Evolutionary conservation across 2,329 filamentous ascomycete species (phyloP), one percentile per base, ranked within the genome.

Genomic region (Xylaria sp.): DNA sequence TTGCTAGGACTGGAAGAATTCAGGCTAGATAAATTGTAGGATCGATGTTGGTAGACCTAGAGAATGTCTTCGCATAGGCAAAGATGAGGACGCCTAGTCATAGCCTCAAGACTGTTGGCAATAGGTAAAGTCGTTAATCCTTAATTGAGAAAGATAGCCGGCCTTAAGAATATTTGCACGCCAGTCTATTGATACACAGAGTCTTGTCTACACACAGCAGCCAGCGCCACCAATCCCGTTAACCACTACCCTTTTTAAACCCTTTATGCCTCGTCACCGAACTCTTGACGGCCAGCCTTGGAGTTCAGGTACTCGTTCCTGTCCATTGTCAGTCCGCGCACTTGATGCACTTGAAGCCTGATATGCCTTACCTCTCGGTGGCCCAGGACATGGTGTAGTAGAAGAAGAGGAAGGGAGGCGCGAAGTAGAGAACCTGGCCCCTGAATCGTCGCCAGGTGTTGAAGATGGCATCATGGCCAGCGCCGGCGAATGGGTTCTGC

Each of bases 371-470:
- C 94, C 87, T 86, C 78, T 96, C 87, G 69, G 85, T 88, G 63
- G 94, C 93, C 94, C 94, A 99, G 72, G 89, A 78, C 88, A 97
- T 90, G 63, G 85, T 72, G 71, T 87, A 85, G 80, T 97, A 99
- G 64, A 84, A 92, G 64, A 81, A 74, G 61, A 94, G 68, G 66
- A 96, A 78, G 38, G 92, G 89, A 56, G 94, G 90, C 21, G 87
- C 83, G 76, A 92, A 87, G 84, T 92, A 99, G 66, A 97, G 86
- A 65, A 96, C 86, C 82, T 97, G 94, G 66, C 82, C 76, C 73
- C 86, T 87, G 77, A 89, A 90, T 69, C 94, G 87, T 75, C 94
- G 88, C 84, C 89, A 95, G 67, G 86, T 88, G 85, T 99, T 99
- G 88, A 97, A 97, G 80, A 97, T 78, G 70, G 92, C 93, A 64